Conservation (phyloP, 768 basidiomycete genomes). For the Cyathus striatus region DNA sequence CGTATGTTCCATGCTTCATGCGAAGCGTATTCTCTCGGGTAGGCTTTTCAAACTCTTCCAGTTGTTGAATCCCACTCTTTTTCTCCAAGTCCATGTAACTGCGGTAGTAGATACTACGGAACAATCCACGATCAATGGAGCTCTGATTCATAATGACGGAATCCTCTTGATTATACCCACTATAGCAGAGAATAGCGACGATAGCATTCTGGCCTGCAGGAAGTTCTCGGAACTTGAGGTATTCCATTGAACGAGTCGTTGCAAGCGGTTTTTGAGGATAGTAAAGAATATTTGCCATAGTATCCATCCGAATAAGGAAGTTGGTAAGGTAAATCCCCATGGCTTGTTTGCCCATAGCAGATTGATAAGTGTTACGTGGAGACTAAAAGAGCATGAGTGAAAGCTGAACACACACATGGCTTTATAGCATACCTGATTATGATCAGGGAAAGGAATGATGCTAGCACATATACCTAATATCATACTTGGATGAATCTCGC, state of each 20-base stretch:
- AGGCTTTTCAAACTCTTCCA: slow-evolving; percentile 98
- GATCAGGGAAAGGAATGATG: slow-evolving; percentile 99
- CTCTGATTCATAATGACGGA: slow-evolving; percentile 99
- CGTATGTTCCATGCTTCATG: slow-evolving; percentile 98
- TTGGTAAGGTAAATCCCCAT: slow-evolving; percentile 99
- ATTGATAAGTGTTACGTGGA: slow-evolving; percentile 99
- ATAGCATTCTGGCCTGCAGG: slow-evolving; percentile 99
- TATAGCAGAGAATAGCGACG: slow-evolving; percentile 97
- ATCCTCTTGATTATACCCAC: slow-evolving; percentile 99
- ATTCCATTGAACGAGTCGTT: slow-evolving; percentile 99
- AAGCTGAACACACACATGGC: slow-evolving; percentile 5
- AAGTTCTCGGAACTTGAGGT: slow-evolving; percentile 96
- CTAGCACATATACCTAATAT: slow-evolving; percentile 97
- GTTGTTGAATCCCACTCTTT: slow-evolving; percentile 84
- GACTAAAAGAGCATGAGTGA: slow-evolving; percentile 47
- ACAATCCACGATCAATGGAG: slow-evolving; percentile 95
- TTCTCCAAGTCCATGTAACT: slow-evolving; percentile 99
- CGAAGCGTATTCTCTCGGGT: slow-evolving; percentile 87
- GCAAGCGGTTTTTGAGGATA: slow-evolving; percentile 99
- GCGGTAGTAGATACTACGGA: slow-evolving; percentile 97
- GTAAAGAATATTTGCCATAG: slow-evolving; percentile 99
- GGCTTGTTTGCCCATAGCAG: slow-evolving; percentile 99
- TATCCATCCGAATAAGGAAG: slow-evolving; percentile 98
- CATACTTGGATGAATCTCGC: slow-evolving; percentile 99
- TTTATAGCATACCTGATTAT: slow-evolving; percentile 76